A percentile compares a stretch with the other conserved stretches of the same genome.
Conservation (phyloP, 2,329 filamentous ascomycete genomes). For the Neurospora sp. region DNA sequence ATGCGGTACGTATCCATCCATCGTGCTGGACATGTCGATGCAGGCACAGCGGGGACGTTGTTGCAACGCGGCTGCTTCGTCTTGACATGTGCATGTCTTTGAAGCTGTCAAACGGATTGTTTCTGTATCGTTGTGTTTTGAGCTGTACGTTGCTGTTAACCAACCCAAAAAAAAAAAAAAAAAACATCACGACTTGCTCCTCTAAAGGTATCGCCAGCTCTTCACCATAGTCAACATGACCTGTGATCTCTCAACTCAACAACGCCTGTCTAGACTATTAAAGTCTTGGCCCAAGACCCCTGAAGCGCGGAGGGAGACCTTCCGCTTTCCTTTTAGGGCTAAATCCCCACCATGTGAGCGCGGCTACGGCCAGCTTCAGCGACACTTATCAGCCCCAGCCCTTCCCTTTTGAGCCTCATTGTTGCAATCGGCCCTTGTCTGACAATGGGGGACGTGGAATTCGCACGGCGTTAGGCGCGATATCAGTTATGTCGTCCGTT, state of each 20-base stretch:
- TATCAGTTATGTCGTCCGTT: background rate
- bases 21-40: background rate
- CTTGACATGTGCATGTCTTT: background rate
- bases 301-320: slow-evolving; percentile 9
- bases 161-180: background rate
- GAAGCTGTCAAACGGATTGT: background rate
- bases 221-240: background rate
- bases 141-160: background rate
- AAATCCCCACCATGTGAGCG: slow-evolving; percentile 2
- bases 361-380: slow-evolving; percentile 1
- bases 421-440: background rate
- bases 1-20: background rate
- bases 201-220: background rate
- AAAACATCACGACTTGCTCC: background rate
- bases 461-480: background rate
- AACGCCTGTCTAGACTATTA: background rate
- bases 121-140: background rate
- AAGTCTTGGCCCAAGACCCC: slow-evolving; percentile 3
- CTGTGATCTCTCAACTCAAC: background rate
- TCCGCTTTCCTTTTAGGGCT: slow-evolving; percentile 15
- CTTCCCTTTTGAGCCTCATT: background rate
- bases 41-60: background rate
- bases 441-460: background rate
- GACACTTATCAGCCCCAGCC: background rate
- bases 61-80: slow-evolving; percentile 2